Conservation (phyloP, 2,329 filamentous ascomycete species). For the Alternaria gansuensis region DNA sequence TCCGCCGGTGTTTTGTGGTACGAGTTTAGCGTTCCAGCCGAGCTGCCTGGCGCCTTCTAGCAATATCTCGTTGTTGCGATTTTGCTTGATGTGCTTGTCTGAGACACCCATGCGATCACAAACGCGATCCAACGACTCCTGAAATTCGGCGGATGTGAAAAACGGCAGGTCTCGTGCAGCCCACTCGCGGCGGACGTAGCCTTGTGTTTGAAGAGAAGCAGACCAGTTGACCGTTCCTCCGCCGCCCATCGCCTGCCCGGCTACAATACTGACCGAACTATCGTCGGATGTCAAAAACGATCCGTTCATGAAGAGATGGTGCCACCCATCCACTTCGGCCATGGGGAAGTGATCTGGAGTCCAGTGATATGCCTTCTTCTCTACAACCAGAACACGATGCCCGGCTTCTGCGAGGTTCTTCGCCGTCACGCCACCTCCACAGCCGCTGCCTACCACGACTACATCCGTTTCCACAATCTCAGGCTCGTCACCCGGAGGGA, state of each 20-base stretch:
- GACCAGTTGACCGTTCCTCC: slow-evolving; percentile 91
- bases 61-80: slow-evolving; percentile 74
- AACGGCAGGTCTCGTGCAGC: slow-evolving; percentile 73
- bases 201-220: slow-evolving; percentile 72
- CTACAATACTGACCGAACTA: slow-evolving; percentile 65
- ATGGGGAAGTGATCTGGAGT: slow-evolving; percentile 77
- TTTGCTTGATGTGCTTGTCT: slow-evolving; percentile 72
- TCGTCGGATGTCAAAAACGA: slow-evolving; percentile 65
- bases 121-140: slow-evolving; percentile 80
- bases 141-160: slow-evolving; percentile 77
- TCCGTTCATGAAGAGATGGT: slow-evolving; percentile 74
- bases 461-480: slow-evolving; percentile 79
- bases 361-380: slow-evolving; percentile 86
- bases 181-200: slow-evolving; percentile 83
- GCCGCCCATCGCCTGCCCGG: slow-evolving; percentile 81
- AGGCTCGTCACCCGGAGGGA: slow-evolving; percentile 62
- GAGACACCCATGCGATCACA: slow-evolving; percentile 81
- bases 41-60: slow-evolving; percentile 78
- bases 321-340: slow-evolving; percentile 66
- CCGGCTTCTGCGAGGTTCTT: slow-evolving; percentile 82
- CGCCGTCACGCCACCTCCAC: slow-evolving; percentile 81
- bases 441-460: slow-evolving; percentile 86
- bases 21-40: slow-evolving; percentile 72
- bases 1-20: slow-evolving; percentile 82
- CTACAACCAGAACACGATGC: slow-evolving; percentile 78